Percentiles rank a stretch among this genome's conserved stretches.
Conservation (phyloP, 1,139 yeast genomes). For the Yamadazyma pseudoaaseri region DNA sequence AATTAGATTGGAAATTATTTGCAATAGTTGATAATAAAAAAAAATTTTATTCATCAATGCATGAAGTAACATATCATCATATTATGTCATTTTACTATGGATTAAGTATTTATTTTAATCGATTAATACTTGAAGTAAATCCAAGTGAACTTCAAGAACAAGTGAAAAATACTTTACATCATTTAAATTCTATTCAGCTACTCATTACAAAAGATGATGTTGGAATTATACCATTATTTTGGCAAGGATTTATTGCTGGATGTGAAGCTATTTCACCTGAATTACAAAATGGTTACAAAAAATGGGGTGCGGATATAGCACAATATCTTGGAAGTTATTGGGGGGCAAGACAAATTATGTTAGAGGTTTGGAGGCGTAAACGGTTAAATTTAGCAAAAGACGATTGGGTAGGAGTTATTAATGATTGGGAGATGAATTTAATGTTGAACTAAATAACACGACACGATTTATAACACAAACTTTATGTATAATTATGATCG, state of each 20-base stretch:
- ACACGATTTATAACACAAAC: no score
- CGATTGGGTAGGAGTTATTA: conserved; percentile 77
- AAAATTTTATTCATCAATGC: conserved; percentile 51
- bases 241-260: conserved; percentile 91
- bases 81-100: conserved; percentile 79
- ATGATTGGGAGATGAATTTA: conserved; percentile 83
- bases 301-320: conserved; percentile 82
- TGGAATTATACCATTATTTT: conserved; percentile 71
- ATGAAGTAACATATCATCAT: conserved; percentile 81
- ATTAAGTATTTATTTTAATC: conserved; percentile 68
- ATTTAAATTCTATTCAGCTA: conserved; percentile 61
- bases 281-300: conserved; percentile 65
- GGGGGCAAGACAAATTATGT: conserved; percentile 82
- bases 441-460: conserved; percentile 58
- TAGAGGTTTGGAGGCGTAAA: conserved; percentile 83
- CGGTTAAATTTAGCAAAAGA: conserved; percentile 55
- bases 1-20: conserved; percentile 58
- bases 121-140: conserved; percentile 58
- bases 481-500: no score
- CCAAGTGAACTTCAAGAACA: conserved; percentile 56
- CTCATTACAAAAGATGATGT: conserved; percentile 55
- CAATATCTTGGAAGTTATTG: conserved; percentile 78
- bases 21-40: conserved; percentile 19
- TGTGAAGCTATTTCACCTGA: conserved; percentile 67
- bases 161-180: conserved; percentile 60